Conservation (phyloP, 768 basidiomycete species). For the Macrolepiota dolichaula region DNA sequence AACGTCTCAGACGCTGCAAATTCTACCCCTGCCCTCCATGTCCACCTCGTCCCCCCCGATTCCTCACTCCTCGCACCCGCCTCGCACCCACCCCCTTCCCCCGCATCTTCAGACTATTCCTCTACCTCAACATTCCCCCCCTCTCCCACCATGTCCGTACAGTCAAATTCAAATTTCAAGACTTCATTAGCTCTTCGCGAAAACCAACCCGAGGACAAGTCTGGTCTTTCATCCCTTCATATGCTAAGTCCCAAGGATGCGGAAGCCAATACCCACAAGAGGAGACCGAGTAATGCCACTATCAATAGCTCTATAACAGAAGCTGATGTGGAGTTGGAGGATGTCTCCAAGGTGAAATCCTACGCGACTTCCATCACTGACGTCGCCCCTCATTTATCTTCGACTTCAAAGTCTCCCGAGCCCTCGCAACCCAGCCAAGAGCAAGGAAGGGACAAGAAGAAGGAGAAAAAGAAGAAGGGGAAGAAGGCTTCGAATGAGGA, state of each 20-base stretch:
- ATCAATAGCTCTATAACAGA: slow-evolving; percentile 42
- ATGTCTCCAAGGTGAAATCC: slow-evolving; percentile 32
- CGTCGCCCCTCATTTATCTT: slow-evolving; percentile 21
- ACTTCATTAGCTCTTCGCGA: slow-evolving; percentile 58
- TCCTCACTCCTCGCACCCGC: slow-evolving; percentile 17
- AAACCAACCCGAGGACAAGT: slow-evolving; percentile 60
- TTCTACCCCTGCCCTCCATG: slow-evolving; percentile 14
- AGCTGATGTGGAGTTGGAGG: slow-evolving; percentile 46
- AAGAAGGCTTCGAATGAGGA: slow-evolving; percentile 25
- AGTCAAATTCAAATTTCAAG: slow-evolving; percentile 57
- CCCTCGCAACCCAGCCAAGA: slow-evolving; percentile 22
- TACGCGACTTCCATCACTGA: slow-evolving; percentile 32
- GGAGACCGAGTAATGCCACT: slow-evolving; percentile 60
- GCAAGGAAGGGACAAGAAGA: slow-evolving; percentile 13
- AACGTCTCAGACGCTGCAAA: slow-evolving; percentile 23
- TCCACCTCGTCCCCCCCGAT: slow-evolving; percentile 1
- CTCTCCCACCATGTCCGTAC: slow-evolving; percentile 72
- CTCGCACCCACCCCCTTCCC: slow-evolving; percentile 15
- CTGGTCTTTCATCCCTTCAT: slow-evolving; percentile 48
- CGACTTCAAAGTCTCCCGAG: neutral
- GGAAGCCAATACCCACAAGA: slow-evolving; percentile 33
- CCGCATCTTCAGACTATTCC: slow-evolving; percentile 21
- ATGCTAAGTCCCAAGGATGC: slow-evolving; percentile 40
- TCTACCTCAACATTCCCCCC: slow-evolving; percentile 46
- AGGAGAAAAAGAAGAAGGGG: slow-evolving; percentile 18